Evolutionary conservation across 2,329 filamentous ascomycete species (phyloP).

Genomic region (Aspergillus glaucus): DNA sequence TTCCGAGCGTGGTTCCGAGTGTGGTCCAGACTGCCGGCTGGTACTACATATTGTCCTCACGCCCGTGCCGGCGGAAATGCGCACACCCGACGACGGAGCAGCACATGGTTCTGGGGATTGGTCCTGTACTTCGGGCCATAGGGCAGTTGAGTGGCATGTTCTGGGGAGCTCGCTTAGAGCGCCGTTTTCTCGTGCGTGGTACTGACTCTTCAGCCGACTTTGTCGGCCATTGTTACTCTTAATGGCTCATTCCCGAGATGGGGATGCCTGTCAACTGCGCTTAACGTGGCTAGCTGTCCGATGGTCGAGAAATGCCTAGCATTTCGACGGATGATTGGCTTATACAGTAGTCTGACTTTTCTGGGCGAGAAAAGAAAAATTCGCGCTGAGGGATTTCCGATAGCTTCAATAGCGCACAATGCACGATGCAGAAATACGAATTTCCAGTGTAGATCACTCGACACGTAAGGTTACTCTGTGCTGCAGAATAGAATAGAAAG

Average conservation of each 20-base stretch:
- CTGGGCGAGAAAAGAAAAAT: not conserved
- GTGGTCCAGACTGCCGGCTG: not conserved
- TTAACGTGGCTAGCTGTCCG: not conserved
- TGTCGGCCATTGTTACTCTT: not conserved
- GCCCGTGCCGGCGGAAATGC: not conserved
- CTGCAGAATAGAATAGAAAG: not conserved
- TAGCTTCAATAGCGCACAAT: not conserved
- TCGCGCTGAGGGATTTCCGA: not conserved
- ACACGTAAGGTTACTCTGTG: too few species aligned
- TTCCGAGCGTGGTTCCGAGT: not conserved
- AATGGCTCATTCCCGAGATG: not conserved
- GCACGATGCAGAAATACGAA: not conserved
- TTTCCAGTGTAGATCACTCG: too few species aligned
- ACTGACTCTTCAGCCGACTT: not conserved
- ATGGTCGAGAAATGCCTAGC: not conserved
- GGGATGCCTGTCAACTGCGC: not conserved
- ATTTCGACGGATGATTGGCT: not conserved
- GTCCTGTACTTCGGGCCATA: not conserved
- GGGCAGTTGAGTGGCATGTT: not conserved
- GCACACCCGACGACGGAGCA: not conserved
- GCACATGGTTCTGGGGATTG: too few species aligned
- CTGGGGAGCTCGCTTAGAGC: not conserved
- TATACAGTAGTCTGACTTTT: not conserved
- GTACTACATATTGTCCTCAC: too few species aligned
- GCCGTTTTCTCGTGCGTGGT: not conserved